These are phyloP conservation scores for Wickerhamiella slavikovae DNA, from an alignment of 805 yeast genomes.

Conservation along the genomic window DNA sequence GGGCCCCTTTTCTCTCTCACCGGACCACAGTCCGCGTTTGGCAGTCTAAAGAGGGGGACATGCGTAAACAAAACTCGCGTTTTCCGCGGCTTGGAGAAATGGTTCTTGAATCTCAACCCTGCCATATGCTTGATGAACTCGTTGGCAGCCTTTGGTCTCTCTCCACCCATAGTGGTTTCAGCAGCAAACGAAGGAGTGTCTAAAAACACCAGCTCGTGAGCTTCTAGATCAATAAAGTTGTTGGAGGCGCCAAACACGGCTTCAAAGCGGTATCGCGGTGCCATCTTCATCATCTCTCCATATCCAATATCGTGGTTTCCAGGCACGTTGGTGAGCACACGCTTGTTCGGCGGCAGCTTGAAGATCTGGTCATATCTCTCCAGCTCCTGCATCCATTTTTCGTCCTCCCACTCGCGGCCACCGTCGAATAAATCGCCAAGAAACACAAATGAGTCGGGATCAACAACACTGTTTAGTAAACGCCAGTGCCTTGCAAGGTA, in stretches of 20 bases:
- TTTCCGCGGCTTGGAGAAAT: not conserved
- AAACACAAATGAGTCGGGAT: slow-evolving; percentile 60
- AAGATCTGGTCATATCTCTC: slow-evolving; percentile 48
- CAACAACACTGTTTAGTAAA: slow-evolving; percentile 31
- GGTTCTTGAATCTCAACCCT: too few species aligned
- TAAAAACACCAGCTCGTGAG: slow-evolving; percentile 54
- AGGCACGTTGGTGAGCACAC: slow-evolving; percentile 32
- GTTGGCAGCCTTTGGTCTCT: slow-evolving; percentile 29
- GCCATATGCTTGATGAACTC: slow-evolving; percentile 26
- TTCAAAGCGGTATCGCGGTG: slow-evolving; percentile 41
- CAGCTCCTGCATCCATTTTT: slow-evolving; percentile 49
- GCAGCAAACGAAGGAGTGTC: slow-evolving; percentile 75
- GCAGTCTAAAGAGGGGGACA: slow-evolving; percentile 67
- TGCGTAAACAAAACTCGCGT: slow-evolving; percentile 43
- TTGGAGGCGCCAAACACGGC: slow-evolving; percentile 54
- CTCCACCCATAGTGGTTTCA: slow-evolving; percentile 22
- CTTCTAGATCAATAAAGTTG: slow-evolving; percentile 32
- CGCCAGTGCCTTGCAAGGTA: slow-evolving; percentile 62
- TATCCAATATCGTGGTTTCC: slow-evolving; percentile 97
- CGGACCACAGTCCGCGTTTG: slow-evolving; percentile 47
- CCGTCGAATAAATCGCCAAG: slow-evolving; percentile 91
- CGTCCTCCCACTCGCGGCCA: slow-evolving; percentile 68
- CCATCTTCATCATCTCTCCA: slow-evolving; percentile 44
- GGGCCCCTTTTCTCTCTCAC: slow-evolving; percentile 42
- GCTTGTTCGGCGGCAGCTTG: slow-evolving; percentile 29